Evolutionary conservation across 2,329 filamentous ascomycete genomes (phyloP), one percentile per base, ranked within the genome.

Genomic region (Rhexocercosporidium sp.): DNA sequence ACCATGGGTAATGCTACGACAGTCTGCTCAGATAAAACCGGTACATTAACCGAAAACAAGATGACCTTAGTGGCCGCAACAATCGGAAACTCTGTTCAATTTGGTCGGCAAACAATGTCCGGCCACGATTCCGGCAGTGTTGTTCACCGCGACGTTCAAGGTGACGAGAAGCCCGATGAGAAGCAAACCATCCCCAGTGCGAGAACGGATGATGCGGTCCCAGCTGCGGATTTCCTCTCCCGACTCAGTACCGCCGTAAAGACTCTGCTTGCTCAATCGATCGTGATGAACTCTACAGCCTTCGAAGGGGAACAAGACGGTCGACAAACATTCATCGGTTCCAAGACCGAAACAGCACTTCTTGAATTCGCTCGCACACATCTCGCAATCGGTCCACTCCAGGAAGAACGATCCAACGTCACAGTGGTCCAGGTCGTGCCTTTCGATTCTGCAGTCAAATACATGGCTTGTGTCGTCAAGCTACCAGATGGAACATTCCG

Each of bases 21-120:
- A 0, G 90, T 95, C 34, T 95, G 92, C 78, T 93, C 91, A 3
- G 92, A 93, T 77, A 93, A 93, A 79, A 93, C 90, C 0, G 90
- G 90, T 56, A 93, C 90, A 4, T 79, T 93, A 18, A 92, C 90
- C 0, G 88, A 91, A 66, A 92, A 92, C 75, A 88, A 88, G 77
- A 92, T 92, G 89, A 91, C 89, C 0, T 90, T 93, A 0, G 91
- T 93, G 27, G 88, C 90, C 22, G 90, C 90, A 14, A 88, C 89
- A 4, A 79, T 92, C 47, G 90, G 90, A 47, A 84, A 83, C 9
- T 81, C 81, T 66, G 81, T 83, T 51, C 82, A 84, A 67, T 89
- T 90, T 74, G 82, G 81, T 59, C 73, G 72, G 11, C 70, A 64
- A 29, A 62, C 68, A 7, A 68, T 82, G 65, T 46, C 57, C 2